phyloP scores from a whole-genome alignment of 495 filamentous ascomycete genomes.

The Glarea lozoyensis region DNA sequence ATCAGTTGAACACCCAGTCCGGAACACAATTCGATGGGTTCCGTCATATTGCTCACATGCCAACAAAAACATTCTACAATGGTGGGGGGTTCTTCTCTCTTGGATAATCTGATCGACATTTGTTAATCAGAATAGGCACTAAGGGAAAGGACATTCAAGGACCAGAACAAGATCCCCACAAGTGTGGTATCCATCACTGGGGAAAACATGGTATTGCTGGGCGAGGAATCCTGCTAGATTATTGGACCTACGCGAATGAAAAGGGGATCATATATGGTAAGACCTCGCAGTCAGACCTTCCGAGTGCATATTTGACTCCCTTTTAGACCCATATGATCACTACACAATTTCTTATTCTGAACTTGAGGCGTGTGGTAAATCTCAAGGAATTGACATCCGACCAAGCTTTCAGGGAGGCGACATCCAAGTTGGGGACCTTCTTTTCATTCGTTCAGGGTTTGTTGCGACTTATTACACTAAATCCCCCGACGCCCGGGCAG shows the following conservation, averaged over 20 bases:
- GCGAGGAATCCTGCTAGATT: slow-evolving; percentile 40
- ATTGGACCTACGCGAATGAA: slow-evolving; percentile 23
- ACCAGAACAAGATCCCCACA: slow-evolving; percentile 31
- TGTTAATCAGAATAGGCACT: too few species aligned
- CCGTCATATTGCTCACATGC: slow-evolving; percentile 53
- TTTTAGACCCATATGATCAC: slow-evolving; percentile 34
- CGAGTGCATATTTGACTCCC: too few species aligned
- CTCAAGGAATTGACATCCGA: slow-evolving; percentile 21
- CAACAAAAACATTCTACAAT: slow-evolving; percentile 41
- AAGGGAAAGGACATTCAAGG: slow-evolving; percentile 39
- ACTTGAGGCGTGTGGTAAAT: slow-evolving; percentile 42
- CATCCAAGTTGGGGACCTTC: slow-evolving; percentile 50
- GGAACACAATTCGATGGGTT: slow-evolving; percentile 51
- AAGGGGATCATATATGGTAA: neutral
- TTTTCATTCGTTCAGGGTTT: slow-evolving; percentile 56
- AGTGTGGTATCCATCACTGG: slow-evolving; percentile 42
- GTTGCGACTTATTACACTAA: slow-evolving; percentile 44
- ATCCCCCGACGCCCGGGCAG: too few species aligned
- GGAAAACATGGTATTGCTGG: slow-evolving; percentile 13
- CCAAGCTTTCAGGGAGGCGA: slow-evolving; percentile 36
- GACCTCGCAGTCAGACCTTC: too few species aligned
- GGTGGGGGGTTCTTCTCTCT: too few species aligned
- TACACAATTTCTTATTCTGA: slow-evolving; percentile 45
- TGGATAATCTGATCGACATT: too few species aligned
- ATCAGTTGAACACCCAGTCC: slow-evolving; percentile 50